Evolutionary conservation across 2,329 filamentous ascomycete species (phyloP), one percentile per base, ranked within the genome.

Genomic region (Mollisiaceae sp.): DNA sequence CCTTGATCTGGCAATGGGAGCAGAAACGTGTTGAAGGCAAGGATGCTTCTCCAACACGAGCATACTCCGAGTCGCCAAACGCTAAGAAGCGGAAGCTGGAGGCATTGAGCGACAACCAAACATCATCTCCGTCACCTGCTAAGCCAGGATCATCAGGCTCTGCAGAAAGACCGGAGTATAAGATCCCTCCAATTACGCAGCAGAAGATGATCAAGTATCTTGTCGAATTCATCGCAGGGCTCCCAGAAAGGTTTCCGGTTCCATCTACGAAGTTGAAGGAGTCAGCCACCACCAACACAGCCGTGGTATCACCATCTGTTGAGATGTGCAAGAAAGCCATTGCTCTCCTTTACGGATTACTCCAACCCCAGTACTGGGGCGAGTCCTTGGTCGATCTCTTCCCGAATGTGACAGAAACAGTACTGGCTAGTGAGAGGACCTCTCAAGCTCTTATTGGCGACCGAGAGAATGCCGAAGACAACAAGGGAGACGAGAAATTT

Each of bases 341-440:
- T 73, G 83, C 89, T 22, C 83, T 98, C 59, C 83, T 99, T 22
- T 87, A 91, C 71, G 93, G 95, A 73, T 85, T 99, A 43, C 82
- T 99, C 27, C 93, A 94, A 65, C 89, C 92, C 18, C 88, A 90
- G 43, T 93, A 94, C 74, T 99, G 95, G 96, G 91, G 89, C 41
- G 94, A 98, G 74, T 82, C 97, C 39, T 93, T 97, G 59, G 85
- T 98, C 22, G 94, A 98, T 73, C 83, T 98, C 69, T 95, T 97
- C 73, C 90, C 91, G 4, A 96, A 95, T 73, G 90, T 94, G 63
- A 95, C 93, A 0, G 94, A 97, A 69, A 88, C 92, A 50, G 91
- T 97, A 63, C 81, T 97, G 14, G 88, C 90, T 2, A 89, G 91
- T 59, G 95, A 98, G 11, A 94, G 93, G 78, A 89, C 91, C 1